Evolutionary conservation across 768 basidiomycete species (phyloP).

Genomic region (Lyophyllum semitale): DNA sequence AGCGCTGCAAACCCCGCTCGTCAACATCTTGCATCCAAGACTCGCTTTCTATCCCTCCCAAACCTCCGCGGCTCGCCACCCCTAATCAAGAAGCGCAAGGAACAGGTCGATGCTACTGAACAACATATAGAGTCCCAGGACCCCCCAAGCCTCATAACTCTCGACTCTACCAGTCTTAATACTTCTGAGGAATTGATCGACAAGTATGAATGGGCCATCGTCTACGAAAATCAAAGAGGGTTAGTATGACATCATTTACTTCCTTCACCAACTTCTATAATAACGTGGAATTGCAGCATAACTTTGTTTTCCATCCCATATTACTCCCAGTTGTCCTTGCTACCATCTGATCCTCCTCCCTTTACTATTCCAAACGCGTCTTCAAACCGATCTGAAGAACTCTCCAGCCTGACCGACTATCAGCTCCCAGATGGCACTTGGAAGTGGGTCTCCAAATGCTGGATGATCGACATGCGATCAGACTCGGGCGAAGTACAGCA

Average conservation of each 20-base stretch:
- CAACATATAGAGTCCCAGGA: background rate
- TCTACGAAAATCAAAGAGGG: constrained; percentile 88
- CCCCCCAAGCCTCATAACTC: constrained; percentile 8
- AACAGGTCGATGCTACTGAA: background rate
- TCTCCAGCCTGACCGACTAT: constrained; percentile 59
- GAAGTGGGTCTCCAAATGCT: constrained; percentile 77
- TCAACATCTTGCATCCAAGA: constrained; percentile 41
- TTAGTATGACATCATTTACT: constrained; percentile 29
- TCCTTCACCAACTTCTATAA: background rate
- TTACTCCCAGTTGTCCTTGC: constrained; percentile 69
- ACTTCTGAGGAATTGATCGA: constrained; percentile 40
- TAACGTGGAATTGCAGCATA: constrained; percentile 33
- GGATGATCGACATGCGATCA: constrained; percentile 90
- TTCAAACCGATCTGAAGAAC: constrained; percentile 43
- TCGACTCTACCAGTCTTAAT: constrained; percentile 15
- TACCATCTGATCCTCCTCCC: constrained; percentile 72
- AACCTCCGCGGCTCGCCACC: constrained; percentile 21
- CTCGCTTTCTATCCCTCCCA: constrained; percentile 33
- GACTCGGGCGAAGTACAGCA: constrained; percentile 74
- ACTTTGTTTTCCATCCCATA: constrained; percentile 73
- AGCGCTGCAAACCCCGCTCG: constrained; percentile 47
- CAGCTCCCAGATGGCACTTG: constrained; percentile 80
- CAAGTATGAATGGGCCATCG: constrained; percentile 72
- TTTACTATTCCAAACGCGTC: constrained; percentile 62
- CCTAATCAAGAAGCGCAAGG: constrained; percentile 7